A percentile compares a stretch with the other conserved stretches of the same genome.
Evolutionary conservation across 2,329 filamentous ascomycete species (phyloP).

Genomic region (Sporothrix brunneoviolacea): DNA sequence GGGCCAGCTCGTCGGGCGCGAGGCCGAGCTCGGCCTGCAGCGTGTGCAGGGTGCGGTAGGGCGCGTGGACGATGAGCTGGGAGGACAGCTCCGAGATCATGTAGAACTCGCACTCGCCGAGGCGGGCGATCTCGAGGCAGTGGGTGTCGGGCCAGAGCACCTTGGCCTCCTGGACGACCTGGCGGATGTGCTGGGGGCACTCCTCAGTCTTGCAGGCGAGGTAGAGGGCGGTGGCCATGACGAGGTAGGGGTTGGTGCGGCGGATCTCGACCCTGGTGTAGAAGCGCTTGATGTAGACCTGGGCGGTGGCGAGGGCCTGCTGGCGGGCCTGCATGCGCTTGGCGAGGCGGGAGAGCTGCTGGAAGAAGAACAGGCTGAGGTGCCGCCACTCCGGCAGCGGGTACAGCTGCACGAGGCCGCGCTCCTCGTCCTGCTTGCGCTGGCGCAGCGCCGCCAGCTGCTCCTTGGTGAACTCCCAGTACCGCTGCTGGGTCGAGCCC

Average conservation of each 20-base stretch:
- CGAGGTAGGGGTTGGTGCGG: conserved; percentile 85
- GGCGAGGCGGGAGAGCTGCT: conserved; percentile 75
- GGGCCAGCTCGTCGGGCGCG: conserved; percentile 67
- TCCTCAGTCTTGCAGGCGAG: conserved; percentile 98
- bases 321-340: conserved; percentile 81
- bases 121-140: conserved; percentile 68
- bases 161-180: conserved; percentile 80
- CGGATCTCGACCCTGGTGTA: conserved; percentile 88
- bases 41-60: conserved; percentile 72
- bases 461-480: conserved; percentile 86
- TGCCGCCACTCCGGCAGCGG: conserved; percentile 76
- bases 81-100: conserved; percentile 88
- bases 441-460: conserved; percentile 69
- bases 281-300: conserved; percentile 91
- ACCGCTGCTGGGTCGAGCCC: conserved; percentile 83
- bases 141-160: conserved; percentile 75
- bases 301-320: conserved; percentile 87
- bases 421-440: conserved; percentile 70
- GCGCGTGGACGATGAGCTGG: conserved; percentile 84
- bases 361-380: conserved; percentile 85
- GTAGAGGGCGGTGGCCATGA: conserved; percentile 90
- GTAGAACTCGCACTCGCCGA: conserved; percentile 91
- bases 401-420: conserved; percentile 67
- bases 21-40: conserved; percentile 64
- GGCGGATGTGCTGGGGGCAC: conserved; percentile 88